Conservation (phyloP, 1,284 basidiomycete species). For the Spongiforma sp. region DNA sequence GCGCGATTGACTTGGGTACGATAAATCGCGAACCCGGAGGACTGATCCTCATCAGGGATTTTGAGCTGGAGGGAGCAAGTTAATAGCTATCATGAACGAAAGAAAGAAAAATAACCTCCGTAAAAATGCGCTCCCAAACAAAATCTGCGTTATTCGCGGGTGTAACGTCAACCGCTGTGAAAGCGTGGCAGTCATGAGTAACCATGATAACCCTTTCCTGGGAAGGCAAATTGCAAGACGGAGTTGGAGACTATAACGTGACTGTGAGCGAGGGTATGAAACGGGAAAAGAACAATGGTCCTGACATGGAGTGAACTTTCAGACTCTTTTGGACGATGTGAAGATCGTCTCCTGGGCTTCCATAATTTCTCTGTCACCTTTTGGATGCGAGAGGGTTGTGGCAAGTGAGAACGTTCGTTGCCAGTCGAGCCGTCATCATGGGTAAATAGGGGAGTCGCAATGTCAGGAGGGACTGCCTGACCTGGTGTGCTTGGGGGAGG, state of each 20-base stretch:
- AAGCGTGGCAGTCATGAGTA: slow-evolving; percentile 83
- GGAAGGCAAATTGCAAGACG: slow-evolving; percentile 26
- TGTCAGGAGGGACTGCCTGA: slow-evolving; percentile 46
- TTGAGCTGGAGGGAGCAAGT: slow-evolving; percentile 60
- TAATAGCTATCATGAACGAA: slow-evolving; percentile 10
- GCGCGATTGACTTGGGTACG: slow-evolving; percentile 83
- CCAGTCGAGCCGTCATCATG: slow-evolving; percentile 39
- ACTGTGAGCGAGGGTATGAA: slow-evolving; percentile 12
- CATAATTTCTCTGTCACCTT: slow-evolving; percentile 34
- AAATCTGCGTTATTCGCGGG: slow-evolving; percentile 70
- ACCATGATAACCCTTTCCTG: slow-evolving; percentile 69
- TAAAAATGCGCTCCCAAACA: slow-evolving; percentile 86
- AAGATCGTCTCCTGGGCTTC: slow-evolving; percentile 34
- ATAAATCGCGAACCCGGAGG: slow-evolving; percentile 75
- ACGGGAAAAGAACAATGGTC: background rate
- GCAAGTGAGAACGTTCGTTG: slow-evolving; percentile 36
- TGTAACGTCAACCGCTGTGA: slow-evolving; percentile 80
- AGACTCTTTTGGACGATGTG: slow-evolving; percentile 34
- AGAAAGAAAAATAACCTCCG: slow-evolving; percentile 62
- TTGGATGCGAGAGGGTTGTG: slow-evolving; percentile 34
- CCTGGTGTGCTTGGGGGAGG: slow-evolving; percentile 72
- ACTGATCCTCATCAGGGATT: slow-evolving; percentile 84
- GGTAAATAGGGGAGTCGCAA: slow-evolving; percentile 46
- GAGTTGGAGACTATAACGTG: slow-evolving; percentile 34
- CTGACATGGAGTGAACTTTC: slow-evolving; percentile 36